phyloP scores from a whole-genome alignment of 2,329 filamentous ascomycete species.

The Colletotrichum nymphaeae region DNA sequence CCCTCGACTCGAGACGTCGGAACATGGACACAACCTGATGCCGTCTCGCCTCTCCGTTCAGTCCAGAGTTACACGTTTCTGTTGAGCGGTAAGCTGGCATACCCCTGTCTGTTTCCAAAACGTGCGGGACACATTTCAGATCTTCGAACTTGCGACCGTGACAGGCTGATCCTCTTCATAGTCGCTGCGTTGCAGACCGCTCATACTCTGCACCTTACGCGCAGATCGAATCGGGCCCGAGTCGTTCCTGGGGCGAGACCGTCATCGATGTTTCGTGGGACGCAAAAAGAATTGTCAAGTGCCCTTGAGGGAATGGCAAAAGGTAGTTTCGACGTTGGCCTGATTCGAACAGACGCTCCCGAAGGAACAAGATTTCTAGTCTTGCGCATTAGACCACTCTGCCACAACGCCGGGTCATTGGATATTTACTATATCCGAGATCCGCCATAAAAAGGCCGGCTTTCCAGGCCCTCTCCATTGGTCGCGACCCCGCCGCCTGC shows the following conservation, averaged over 20 bases:
- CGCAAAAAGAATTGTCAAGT: neutral
- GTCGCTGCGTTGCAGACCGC: neutral
- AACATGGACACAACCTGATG: constrained; percentile 20
- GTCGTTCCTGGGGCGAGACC: neutral
- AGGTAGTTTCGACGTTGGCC: constrained; percentile 2
- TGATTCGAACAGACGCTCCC: constrained; percentile 32
- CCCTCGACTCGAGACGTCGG: constrained; percentile 29
- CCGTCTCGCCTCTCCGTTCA: constrained; percentile 15
- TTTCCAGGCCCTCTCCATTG: neutral
- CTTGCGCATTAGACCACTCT: constrained; percentile 32
- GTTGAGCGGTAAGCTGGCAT: neutral
- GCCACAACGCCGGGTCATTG: constrained; percentile 19
- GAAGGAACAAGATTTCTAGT: constrained; percentile 33
- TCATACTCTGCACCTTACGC: neutral
- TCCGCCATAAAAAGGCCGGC: accelerated
- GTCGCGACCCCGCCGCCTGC: too few relatives aligned
- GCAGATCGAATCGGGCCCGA: neutral
- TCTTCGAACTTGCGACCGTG: constrained; percentile 20
- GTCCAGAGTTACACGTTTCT: constrained; percentile 1
- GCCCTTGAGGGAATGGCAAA: neutral
- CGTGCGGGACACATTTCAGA: neutral
- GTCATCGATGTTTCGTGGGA: neutral
- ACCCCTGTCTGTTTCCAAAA: neutral
- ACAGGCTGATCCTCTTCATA: constrained; percentile 18
- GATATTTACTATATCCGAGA: accelerated